These are phyloP conservation scores for Pseudogymnoascus sp. DNA, from an alignment of 2,329 filamentous ascomycete species.

Conservation along the genomic window DNA sequence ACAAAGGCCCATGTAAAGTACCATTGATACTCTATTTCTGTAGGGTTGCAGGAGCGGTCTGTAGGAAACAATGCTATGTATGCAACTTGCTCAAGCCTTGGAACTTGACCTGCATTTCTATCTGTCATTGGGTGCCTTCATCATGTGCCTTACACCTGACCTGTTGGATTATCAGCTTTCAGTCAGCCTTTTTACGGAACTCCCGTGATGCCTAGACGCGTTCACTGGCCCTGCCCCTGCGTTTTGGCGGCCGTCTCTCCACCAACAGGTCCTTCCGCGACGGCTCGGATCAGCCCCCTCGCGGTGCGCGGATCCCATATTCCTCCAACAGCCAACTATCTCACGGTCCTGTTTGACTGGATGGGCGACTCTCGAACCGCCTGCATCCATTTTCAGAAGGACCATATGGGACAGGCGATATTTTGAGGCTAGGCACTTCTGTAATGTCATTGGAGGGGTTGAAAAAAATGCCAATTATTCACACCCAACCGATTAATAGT, in stretches of 20 bases:
- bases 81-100: neutral
- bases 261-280: neutral
- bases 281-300: conserved; percentile 1
- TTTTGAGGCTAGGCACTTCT: neutral
- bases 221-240: neutral
- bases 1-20: neutral
- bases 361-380: conserved; percentile 1
- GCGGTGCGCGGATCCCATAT: neutral
- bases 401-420: neutral
- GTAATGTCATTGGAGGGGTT: neutral
- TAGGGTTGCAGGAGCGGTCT: conserved; percentile 2
- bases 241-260: neutral
- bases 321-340: neutral
- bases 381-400: neutral
- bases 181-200: conserved; percentile 5
- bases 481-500: conserved; percentile 1
- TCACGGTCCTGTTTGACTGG: conserved; percentile 3
- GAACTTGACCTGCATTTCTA: neutral
- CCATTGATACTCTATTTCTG: conserved; percentile 2
- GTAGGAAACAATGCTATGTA: neutral
- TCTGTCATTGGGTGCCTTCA: conserved; percentile 4
- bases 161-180: conserved; percentile 2
- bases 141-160: conserved; percentile 1
- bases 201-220: conserved; percentile 7
- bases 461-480: conserved; percentile 1